Conservation (phyloP, 495 filamentous ascomycete genomes). For the Amphirosellinia nigrospora region DNA sequence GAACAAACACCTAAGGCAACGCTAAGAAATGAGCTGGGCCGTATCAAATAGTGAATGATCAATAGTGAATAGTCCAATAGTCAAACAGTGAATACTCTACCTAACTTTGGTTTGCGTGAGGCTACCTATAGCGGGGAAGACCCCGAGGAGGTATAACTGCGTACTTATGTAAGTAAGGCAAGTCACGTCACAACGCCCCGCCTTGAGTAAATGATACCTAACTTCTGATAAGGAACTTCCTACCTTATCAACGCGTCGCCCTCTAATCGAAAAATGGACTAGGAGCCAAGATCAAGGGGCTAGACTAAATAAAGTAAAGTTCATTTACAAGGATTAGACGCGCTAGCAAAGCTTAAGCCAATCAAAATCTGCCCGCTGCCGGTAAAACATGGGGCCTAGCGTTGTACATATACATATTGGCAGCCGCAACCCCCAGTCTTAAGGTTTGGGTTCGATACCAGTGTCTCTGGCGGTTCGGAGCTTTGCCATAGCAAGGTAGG, state of each 20-base stretch:
- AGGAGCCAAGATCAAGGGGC: neutral
- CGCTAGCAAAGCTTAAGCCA: constrained; percentile 16
- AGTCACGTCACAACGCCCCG: too few relatives aligned
- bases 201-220: neutral
- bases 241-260: constrained; percentile 11
- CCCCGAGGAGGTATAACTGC: too few relatives aligned
- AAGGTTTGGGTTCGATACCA: constrained; percentile 27
- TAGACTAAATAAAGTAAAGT: neutral
- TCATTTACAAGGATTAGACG: neutral
- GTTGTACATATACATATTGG: constrained; percentile 39
- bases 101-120: neutral
- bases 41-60: neutral
- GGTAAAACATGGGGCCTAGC: constrained; percentile 41
- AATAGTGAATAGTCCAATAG: too few relatives aligned
- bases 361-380: constrained; percentile 23
- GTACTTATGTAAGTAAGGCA: too few relatives aligned
- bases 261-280: constrained; percentile 1
- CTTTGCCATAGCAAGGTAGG: neutral
- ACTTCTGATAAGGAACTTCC: neutral
- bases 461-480: neutral
- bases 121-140: neutral
- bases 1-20: neutral
- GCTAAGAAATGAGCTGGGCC: neutral
- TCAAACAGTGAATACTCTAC: too few relatives aligned
- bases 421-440: constrained; percentile 33